A percentile compares a stretch with the other conserved stretches of the same genome.
These are phyloP conservation scores for Candida fluviatilis DNA, from an alignment of 805 yeast species.

Conservation along the genomic window DNA sequence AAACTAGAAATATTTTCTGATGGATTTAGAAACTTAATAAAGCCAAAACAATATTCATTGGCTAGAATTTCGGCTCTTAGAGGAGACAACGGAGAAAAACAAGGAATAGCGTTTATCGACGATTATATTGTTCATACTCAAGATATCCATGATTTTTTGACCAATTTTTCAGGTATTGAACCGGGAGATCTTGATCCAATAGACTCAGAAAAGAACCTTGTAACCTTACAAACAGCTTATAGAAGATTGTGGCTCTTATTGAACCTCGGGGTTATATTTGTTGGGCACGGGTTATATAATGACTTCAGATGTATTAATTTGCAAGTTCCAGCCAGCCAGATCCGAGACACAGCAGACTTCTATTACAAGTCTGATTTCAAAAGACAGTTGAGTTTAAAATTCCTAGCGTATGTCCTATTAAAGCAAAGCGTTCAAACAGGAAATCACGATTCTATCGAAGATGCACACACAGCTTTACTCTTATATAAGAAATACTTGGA, in stretches of 20 bases:
- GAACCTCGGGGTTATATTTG: constrained; percentile 85
- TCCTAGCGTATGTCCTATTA: constrained; percentile 76
- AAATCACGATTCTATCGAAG: constrained; percentile 96
- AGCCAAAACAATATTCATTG: constrained; percentile 71
- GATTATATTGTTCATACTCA: constrained; percentile 80
- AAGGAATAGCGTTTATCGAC: constrained; percentile 82
- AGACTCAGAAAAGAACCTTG: constrained; percentile 63
- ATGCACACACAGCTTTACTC: constrained; percentile 80
- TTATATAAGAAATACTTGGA: constrained; percentile 71
- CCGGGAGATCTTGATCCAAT: constrained; percentile 82
- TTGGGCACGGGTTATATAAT: constrained; percentile 89
- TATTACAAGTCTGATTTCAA: constrained; percentile 72
- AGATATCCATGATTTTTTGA: constrained; percentile 77
- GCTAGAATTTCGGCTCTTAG: constrained; percentile 88
- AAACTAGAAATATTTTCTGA: constrained; percentile 70
- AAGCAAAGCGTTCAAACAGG: constrained; percentile 80
- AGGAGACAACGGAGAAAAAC: constrained; percentile 59
- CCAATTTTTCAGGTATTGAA: constrained; percentile 90
- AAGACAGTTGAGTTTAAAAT: constrained; percentile 78
- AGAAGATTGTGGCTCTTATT: constrained; percentile 85
- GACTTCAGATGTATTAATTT: constrained; percentile 93
- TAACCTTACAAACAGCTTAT: constrained; percentile 77
- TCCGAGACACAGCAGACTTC: constrained; percentile 82
- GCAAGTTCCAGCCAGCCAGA: constrained; percentile 80
- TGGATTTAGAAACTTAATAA: constrained; percentile 64